Evolutionary conservation across 2,329 filamentous ascomycete genomes (phyloP).

Genomic region (Sarocladium kiliense): DNA sequence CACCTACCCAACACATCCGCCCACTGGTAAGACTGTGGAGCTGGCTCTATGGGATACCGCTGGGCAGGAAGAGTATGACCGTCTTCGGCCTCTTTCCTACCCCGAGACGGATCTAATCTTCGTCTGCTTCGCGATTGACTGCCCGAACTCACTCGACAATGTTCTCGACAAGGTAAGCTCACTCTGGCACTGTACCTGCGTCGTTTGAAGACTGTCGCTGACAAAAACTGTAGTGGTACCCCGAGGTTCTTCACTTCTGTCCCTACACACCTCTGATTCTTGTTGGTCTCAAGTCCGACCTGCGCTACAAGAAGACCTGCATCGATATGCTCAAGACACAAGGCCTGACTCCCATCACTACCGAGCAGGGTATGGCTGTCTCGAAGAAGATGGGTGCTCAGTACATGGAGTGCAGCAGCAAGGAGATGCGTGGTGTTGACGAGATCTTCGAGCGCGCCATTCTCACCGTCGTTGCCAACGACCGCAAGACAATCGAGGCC

Average conservation of each 20-base stretch:
- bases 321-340: conserved; percentile 99
- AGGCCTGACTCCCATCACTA: conserved; percentile 89
- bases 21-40: conserved; percentile 90
- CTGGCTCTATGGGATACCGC: conserved; percentile 97
- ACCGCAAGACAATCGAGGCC: conserved; percentile 58
- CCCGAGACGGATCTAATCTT: conserved; percentile 97
- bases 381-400: conserved; percentile 89
- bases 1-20: conserved; percentile 85
- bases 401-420: conserved; percentile 98
- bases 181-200: conserved; percentile 14
- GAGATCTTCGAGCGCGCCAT: conserved; percentile 94
- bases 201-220: neutral
- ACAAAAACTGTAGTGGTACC: conserved; percentile 74
- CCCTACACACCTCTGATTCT: conserved; percentile 94
- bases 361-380: conserved; percentile 81
- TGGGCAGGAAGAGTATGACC: conserved; percentile 97
- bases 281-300: conserved; percentile 93
- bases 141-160: conserved; percentile 95
- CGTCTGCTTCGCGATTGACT: conserved; percentile 98
- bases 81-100: conserved; percentile 90
- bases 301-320: conserved; percentile 91
- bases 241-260: conserved; percentile 97
- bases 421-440: conserved; percentile 93
- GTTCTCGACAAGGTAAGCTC: conserved; percentile 86
- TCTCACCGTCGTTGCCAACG: conserved; percentile 80